Base-by-base conservation (phyloP, 2,329 filamentous ascomycete genomes). In the Penicillium verrucosum region DNA sequence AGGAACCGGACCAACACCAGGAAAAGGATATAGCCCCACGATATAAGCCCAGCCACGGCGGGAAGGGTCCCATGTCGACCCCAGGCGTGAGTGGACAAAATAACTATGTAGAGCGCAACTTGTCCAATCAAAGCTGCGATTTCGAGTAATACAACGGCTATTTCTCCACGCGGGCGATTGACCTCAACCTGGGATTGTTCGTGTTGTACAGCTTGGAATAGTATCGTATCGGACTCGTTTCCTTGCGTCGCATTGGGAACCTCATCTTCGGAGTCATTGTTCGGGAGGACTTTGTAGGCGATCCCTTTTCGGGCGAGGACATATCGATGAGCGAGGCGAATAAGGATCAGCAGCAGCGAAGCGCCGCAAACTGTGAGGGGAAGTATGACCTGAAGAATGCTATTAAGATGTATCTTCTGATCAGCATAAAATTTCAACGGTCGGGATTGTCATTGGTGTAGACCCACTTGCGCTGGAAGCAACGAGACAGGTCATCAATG, bases 11-110 rank as follows among this genome's bases (percentile, higher is more conserved):
- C 76, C 21, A 85, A 83, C 14, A 87, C 87, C 57, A 99, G 82
- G 16, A 86, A 75, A 29, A 93, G 79, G 38, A 92, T 84, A 71
- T 97, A 99, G 51, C 84, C 74, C 93, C 94, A 97, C 30, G 85
- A 85, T 11, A 85, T 75, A 34, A 96, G 78, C 48, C 87, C 87
- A 3, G 85, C 83, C 48, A 89, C 78, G 10, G 86, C 84, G 25
- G 86, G 85, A 54, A 85, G 68, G 18, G 76, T 81, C 50, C 84
- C 85, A 59, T 82, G 79, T 18, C 75, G 75, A 23, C 82, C 83
- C 77, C 84, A 89, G 41, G 81, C 78, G 36, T 82, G 77, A 1
- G 84, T 83, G 1, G 84, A 74, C 52, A 94, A 79, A 9, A 86
- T 83, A 10, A 85, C 75, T 18, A 87, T 75, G 65, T 91, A 91